A percentile compares a stretch with the other conserved stretches of the same genome.
These are phyloP conservation scores for Aspergillus versicolor DNA, from an alignment of 2,329 filamentous ascomycete genomes.

Conservation along the genomic window DNA sequence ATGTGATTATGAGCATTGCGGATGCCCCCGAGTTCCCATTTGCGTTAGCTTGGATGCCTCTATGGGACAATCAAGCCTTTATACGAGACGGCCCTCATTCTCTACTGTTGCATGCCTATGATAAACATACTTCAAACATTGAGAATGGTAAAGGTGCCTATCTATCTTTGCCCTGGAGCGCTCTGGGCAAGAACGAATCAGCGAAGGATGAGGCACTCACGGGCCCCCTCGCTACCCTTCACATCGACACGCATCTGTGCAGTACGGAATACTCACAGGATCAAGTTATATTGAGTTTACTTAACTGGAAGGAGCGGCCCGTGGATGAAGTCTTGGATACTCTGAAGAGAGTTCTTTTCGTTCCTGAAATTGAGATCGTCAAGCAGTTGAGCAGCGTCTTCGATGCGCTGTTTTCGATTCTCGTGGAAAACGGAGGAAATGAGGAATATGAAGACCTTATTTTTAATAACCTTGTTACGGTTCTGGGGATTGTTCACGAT, in stretches of 20 bases:
- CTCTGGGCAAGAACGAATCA: slow-evolving; percentile 64
- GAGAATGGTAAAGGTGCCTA: slow-evolving; percentile 79
- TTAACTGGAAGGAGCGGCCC: slow-evolving; percentile 80
- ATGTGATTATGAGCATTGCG: slow-evolving; percentile 85
- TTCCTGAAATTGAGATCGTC: slow-evolving; percentile 95
- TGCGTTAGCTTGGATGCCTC: slow-evolving; percentile 85
- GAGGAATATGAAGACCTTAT: slow-evolving; percentile 91
- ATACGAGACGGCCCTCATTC: slow-evolving; percentile 80
- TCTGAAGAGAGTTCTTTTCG: slow-evolving; percentile 82
- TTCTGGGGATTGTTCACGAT: slow-evolving; percentile 91
- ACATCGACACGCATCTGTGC: slow-evolving; percentile 81
- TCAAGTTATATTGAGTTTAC: slow-evolving; percentile 74
- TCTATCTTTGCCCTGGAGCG: slow-evolving; percentile 76
- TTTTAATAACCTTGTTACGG: slow-evolving; percentile 84
- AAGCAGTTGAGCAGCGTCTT: slow-evolving; percentile 89
- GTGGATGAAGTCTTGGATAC: slow-evolving; percentile 70
- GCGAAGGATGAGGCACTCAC: slow-evolving; percentile 71
- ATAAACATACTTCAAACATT: slow-evolving; percentile 79
- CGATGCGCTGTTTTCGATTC: slow-evolving; percentile 83
- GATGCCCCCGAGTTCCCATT: slow-evolving; percentile 87
- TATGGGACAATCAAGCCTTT: slow-evolving; percentile 92
- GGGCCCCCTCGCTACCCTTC: slow-evolving; percentile 75
- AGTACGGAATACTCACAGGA: slow-evolving; percentile 96
- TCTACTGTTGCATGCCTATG: slow-evolving; percentile 82
- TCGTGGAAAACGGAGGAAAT: slow-evolving; percentile 87